Base-by-base conservation (phyloP, 495 filamentous ascomycete genomes). In the Talaromyces proteolyticus region DNA sequence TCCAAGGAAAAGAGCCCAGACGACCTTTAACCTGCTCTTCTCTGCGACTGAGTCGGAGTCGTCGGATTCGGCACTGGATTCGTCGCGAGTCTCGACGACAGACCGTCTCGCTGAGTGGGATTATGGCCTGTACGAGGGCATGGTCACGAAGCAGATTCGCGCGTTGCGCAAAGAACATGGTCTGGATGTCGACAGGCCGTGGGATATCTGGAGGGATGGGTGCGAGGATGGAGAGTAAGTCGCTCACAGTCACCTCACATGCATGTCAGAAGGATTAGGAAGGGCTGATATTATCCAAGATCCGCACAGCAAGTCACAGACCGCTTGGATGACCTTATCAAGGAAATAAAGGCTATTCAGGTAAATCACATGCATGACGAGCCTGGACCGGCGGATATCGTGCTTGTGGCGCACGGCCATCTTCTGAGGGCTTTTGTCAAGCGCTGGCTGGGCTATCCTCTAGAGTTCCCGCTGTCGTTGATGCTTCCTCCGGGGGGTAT, bases 111-210 rank as follows among this genome's bases (percentile, higher is more conserved):
- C 83, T 1, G 90, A 95, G 59, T 96, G 90, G 90, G 85, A 86
- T 54, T 96, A 96, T 56, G 91, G 91, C 17, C 72, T 81, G 55
- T 95, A 95, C 57, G 91, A 96, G 61, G 91, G 91, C 6, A 70
- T 91, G 53, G 81, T 82, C 20, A 80, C 74, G 6, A 62, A 75
- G 4, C 65, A 86, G 57, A 95, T 95, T 55, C 61, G 79, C 14
- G 67, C 74, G 24, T 53, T 76, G 49, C 72, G 88, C 19, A 78
- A 72, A 61, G 64, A 76, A 54, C 62, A 85, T 53, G 77, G 81
- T 3, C 63, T 89, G 23, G 80, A 85, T 55, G 42, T 29, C 11
- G 70, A 80, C 46, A 58, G 65, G 6, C 56, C 57, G 29, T 94
- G 87, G 81, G 80, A 91, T 69, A 92, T 94, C 38, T 94, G 89